Evolutionary conservation across 345 rosid genomes (phyloP).

Genomic region (Kernera saxatilis): DNA sequence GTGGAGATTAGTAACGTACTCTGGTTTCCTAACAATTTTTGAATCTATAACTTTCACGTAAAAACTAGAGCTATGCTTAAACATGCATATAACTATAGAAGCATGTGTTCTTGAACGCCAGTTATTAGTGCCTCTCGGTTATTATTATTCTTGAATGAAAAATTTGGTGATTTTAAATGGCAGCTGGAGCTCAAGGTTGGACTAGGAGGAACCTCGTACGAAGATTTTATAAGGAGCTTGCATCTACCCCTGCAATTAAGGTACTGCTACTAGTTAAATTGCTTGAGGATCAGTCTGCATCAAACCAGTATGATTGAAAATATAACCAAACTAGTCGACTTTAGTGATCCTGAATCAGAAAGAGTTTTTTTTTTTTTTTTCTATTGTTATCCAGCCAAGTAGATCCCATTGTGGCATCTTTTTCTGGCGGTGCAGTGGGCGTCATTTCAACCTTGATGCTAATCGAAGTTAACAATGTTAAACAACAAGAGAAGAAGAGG

Average conservation of each 20-base stretch:
- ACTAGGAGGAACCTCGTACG: slow-evolving; percentile 87
- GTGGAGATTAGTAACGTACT: neutral
- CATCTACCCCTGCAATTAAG: slow-evolving; percentile 88
- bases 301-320: neutral
- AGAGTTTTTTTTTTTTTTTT: neutral
- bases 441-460: slow-evolving; percentile 96
- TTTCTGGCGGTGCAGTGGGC: slow-evolving; percentile 95
- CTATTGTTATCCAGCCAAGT: slow-evolving; percentile 68
- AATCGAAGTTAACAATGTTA: slow-evolving; percentile 83
- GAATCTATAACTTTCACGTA: neutral
- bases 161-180: slow-evolving; percentile 1
- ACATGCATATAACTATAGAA: neutral
- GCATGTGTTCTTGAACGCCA: neutral
- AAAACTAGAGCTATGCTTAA: neutral
- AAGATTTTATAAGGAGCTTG: slow-evolving; percentile 78
- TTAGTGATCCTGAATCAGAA: neutral
- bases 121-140: neutral
- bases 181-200: slow-evolving; percentile 93
- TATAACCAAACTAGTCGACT: neutral
- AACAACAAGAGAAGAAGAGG: slow-evolving; percentile 89
- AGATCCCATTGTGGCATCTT: slow-evolving; percentile 95
- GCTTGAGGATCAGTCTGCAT: neutral
- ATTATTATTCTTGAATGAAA: neutral
- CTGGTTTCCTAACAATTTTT: neutral
- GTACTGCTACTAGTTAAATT: slow-evolving; percentile 33